Percentiles rank a stretch among this genome's conserved stretches.
phyloP scores from a whole-genome alignment of 2,329 filamentous ascomycete species.

The Cladophialophora exuberans region DNA sequence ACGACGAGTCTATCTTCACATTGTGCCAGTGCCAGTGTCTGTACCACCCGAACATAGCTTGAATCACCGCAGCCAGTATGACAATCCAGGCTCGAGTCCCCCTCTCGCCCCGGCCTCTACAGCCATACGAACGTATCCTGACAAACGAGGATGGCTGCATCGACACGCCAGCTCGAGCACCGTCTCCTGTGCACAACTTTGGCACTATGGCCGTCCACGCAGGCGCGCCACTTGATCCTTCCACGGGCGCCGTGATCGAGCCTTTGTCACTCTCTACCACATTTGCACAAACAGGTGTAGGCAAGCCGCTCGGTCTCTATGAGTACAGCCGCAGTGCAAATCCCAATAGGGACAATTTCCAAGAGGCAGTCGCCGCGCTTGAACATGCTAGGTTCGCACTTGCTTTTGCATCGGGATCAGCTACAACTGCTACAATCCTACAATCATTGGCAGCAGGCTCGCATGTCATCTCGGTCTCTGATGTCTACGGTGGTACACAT shows the following conservation, averaged over 20 bases:
- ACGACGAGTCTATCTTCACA: no score
- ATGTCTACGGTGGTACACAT: constrained; percentile 97
- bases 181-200: constrained; percentile 77
- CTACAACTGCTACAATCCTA: constrained; percentile 88
- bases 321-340: constrained; percentile 95
- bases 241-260: constrained; percentile 93
- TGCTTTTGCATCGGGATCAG: constrained; percentile 91
- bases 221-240: constrained; percentile 84
- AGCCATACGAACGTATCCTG: constrained; percentile 32
- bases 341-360: constrained; percentile 94
- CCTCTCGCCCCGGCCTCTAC: constrained; percentile 29
- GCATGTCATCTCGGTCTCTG: constrained; percentile 93
- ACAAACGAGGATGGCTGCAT: constrained; percentile 58
- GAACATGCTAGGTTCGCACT: constrained; percentile 92
- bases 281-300: constrained; percentile 87
- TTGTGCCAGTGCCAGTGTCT: no score
- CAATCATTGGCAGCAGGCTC: constrained; percentile 89
- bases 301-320: constrained; percentile 82
- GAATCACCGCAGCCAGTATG: constrained; percentile 5
- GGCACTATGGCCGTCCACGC: constrained; percentile 95
- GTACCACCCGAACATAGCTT: no score
- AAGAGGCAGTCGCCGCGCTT: constrained; percentile 84
- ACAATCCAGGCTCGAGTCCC: constrained; percentile 13
- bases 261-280: constrained; percentile 96
- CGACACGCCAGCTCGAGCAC: constrained; percentile 72